phyloP scores from a whole-genome alignment of 331 rosid genomes.

The Malus hybrid region DNA sequence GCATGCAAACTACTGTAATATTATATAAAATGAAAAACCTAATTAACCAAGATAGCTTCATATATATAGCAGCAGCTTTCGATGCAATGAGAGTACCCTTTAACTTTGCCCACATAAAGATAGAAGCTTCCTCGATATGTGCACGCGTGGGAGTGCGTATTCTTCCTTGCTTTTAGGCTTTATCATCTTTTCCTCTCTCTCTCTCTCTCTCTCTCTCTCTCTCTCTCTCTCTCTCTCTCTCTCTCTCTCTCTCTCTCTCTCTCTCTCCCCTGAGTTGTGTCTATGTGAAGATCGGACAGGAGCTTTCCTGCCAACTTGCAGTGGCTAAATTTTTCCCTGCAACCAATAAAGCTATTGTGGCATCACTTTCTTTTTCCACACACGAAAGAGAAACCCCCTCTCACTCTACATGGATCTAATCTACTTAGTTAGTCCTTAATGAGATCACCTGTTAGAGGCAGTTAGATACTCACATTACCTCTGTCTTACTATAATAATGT shows the following conservation, averaged over 20 bases:
- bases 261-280: not conserved
- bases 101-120: slow-evolving; percentile 52
- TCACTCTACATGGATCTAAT: slow-evolving; percentile 25
- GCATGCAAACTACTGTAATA: slow-evolving; percentile 13
- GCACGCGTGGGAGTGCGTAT: slow-evolving; percentile 89
- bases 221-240: slow-evolving; percentile 9
- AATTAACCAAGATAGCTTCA: not conserved
- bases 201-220: slow-evolving; percentile 1
- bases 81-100: slow-evolving; percentile 17
- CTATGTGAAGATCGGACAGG: slow-evolving; percentile 21
- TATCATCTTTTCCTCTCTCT: slow-evolving; percentile 32
- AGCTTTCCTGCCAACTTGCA: slow-evolving; percentile 81
- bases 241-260: slow-evolving; percentile 6
- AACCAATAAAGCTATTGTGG: slow-evolving; percentile 57
- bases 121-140: slow-evolving; percentile 97
- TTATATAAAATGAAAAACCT: not conserved
- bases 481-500: not conserved
- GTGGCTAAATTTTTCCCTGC: slow-evolving; percentile 60
- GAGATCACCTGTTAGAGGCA: too few species aligned
- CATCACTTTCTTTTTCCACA: slow-evolving; percentile 30
- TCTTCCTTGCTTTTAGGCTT: slow-evolving; percentile 88
- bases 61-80: slow-evolving; percentile 36
- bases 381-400: slow-evolving; percentile 15
- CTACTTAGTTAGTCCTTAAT: not conserved
- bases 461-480: not conserved